These are phyloP conservation scores for Leccinellum albellum DNA, from an alignment of 768 basidiomycete genomes.

Conservation along the genomic window DNA sequence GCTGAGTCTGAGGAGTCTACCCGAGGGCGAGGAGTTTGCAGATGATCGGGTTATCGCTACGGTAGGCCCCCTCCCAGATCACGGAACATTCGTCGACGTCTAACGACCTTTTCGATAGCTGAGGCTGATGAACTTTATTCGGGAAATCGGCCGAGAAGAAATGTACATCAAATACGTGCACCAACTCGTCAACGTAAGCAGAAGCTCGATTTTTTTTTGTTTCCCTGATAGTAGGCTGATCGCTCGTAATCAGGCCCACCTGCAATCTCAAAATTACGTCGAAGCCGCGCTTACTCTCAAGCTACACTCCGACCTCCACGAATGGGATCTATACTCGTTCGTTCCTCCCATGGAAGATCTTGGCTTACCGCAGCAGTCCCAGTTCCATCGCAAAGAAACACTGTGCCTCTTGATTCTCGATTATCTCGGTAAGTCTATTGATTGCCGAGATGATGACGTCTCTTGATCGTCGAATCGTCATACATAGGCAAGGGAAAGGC, in stretches of 20 bases:
- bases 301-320: constrained; percentile 88
- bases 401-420: constrained; percentile 90
- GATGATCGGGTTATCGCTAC: constrained; percentile 95
- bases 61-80: constrained; percentile 34
- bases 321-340: constrained; percentile 82
- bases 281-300: constrained; percentile 93
- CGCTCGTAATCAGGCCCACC: constrained; percentile 64
- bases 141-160: constrained; percentile 86
- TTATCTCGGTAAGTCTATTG: constrained; percentile 63
- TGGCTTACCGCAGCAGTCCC: constrained; percentile 85
- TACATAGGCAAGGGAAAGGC: constrained; percentile 86
- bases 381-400: constrained; percentile 93
- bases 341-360: constrained; percentile 88
- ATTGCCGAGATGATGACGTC: neutral
- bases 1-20: constrained; percentile 80
- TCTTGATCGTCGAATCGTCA: constrained; percentile 1
- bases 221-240: constrained; percentile 10
- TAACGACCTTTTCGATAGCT: constrained; percentile 45
- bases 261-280: constrained; percentile 85
- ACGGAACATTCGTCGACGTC: neutral
- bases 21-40: constrained; percentile 89
- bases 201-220: neutral
- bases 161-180: constrained; percentile 97
- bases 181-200: constrained; percentile 81
- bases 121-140: constrained; percentile 90